Percentiles rank a stretch among this genome's conserved stretches.
Evolutionary conservation across 208 protist species (phyloP).

Genomic region (Acanthamoeba royreba): DNA sequence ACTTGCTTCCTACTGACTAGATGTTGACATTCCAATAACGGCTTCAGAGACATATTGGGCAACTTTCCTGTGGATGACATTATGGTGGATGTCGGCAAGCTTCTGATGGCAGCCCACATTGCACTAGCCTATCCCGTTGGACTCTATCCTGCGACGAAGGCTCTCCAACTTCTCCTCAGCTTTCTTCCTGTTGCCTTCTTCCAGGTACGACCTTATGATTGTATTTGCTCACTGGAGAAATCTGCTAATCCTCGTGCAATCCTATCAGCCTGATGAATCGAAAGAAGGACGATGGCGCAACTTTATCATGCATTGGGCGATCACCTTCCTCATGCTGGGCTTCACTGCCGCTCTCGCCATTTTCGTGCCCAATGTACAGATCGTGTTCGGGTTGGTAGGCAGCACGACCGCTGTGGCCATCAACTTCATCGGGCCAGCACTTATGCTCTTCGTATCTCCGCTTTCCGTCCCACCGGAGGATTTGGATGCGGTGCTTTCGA

Average conservation of each 20-base stretch:
- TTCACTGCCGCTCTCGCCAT: constrained; percentile 10
- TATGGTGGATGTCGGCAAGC: constrained; percentile 27
- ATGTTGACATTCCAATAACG: not conserved
- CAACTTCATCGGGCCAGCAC: not conserved
- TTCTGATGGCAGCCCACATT: constrained; percentile 41
- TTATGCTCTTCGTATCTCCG: not conserved
- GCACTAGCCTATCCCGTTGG: constrained; percentile 17
- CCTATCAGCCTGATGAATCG: not conserved
- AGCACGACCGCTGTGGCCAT: constrained; percentile 3
- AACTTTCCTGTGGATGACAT: not conserved
- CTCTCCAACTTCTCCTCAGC: not conserved
- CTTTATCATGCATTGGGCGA: not conserved
- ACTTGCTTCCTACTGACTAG: not conserved
- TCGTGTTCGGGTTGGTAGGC: constrained; percentile 37
- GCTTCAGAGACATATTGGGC: not conserved
- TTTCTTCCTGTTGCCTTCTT: not conserved
- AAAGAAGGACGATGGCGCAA: not conserved
- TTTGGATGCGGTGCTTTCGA: not conserved
- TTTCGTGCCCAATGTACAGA: not conserved
- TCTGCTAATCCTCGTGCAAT: not conserved
- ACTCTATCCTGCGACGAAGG: constrained; percentile 18
- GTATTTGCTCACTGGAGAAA: not conserved
- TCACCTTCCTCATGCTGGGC: not conserved
- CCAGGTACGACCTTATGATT: not conserved
- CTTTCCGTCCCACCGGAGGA: not conserved